These are phyloP conservation scores for Brassica carinata DNA, from an alignment of 345 rosid species.

Conservation along the genomic window DNA sequence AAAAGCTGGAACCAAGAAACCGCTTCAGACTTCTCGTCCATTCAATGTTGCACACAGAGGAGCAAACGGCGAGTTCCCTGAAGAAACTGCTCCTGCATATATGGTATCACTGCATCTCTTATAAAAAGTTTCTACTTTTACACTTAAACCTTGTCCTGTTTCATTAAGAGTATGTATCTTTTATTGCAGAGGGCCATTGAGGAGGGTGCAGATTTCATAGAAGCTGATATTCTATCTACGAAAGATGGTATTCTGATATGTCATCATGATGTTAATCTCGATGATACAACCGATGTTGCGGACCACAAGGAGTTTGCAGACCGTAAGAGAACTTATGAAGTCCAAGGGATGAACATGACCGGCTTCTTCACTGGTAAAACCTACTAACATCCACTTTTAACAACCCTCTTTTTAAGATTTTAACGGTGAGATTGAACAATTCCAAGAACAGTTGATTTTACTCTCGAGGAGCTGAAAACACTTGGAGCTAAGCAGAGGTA, in stretches of 20 bases:
- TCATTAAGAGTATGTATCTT: neutral
- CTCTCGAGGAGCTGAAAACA: slow-evolving; percentile 65
- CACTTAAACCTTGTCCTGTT: neutral
- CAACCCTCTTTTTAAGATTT: neutral
- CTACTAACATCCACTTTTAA: neutral
- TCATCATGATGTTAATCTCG: slow-evolving; percentile 78
- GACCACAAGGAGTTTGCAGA: slow-evolving; percentile 76
- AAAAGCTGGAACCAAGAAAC: slow-evolving; percentile 46
- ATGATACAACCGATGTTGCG: slow-evolving; percentile 70
- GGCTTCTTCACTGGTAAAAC: slow-evolving; percentile 77
- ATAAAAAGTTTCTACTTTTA: neutral
- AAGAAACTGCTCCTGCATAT: slow-evolving; percentile 92
- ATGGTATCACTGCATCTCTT: slow-evolving; percentile 43
- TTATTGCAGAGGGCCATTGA: slow-evolving; percentile 83
- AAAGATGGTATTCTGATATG: slow-evolving; percentile 90
- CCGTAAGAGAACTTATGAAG: slow-evolving; percentile 82
- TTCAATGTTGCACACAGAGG: slow-evolving; percentile 94
- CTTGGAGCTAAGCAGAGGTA: slow-evolving; percentile 82
- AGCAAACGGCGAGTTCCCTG: slow-evolving; percentile 91
- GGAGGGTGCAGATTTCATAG: slow-evolving; percentile 96
- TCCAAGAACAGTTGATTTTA: slow-evolving; percentile 75
- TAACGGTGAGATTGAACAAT: slow-evolving; percentile 1
- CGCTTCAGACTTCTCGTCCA: slow-evolving; percentile 86
- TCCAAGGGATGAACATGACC: slow-evolving; percentile 70
- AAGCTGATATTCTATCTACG: slow-evolving; percentile 74